phyloP scores from a whole-genome alignment of 202 grass and related monocot species.

The Carex arenaria region DNA sequence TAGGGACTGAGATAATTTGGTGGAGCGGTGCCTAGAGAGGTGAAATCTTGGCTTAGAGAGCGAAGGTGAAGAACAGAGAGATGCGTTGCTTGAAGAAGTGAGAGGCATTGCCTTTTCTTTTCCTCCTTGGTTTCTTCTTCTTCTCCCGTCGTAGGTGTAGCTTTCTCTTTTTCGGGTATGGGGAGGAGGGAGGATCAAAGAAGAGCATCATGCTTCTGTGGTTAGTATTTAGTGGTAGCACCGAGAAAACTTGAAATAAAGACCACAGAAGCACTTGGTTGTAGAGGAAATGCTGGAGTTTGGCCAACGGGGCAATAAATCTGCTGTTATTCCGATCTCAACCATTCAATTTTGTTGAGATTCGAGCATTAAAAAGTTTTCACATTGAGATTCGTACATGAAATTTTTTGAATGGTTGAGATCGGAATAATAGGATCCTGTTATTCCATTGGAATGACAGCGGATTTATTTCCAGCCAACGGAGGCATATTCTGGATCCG shows the following conservation, averaged over 20 bases:
- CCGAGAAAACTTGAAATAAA: background rate
- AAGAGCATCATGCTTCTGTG: constrained; percentile 24
- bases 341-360: too few relatives aligned
- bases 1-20: constrained; percentile 14
- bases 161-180: constrained; percentile 1
- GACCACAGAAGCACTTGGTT: background rate
- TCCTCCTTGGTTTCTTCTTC: background rate
- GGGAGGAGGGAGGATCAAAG: constrained; percentile 9
- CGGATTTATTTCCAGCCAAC: too few relatives aligned
- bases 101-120: constrained; percentile 46
- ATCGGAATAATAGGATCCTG: too few relatives aligned
- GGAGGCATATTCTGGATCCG: background rate
- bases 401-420: too few relatives aligned
- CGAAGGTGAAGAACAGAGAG: constrained; percentile 41
- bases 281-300: background rate
- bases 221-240: constrained; percentile 27
- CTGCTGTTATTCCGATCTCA: too few relatives aligned
- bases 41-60: constrained; percentile 29
- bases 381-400: too few relatives aligned
- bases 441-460: too few relatives aligned
- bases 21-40: background rate
- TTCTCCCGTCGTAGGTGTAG: background rate
- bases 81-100: constrained; percentile 43
- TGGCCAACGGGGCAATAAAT: background rate
- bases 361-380: too few relatives aligned